Evolutionary conservation across 2,329 filamentous ascomycete genomes (phyloP), one percentile per base, ranked within the genome.

Genomic region (Volutella citrinella): DNA sequence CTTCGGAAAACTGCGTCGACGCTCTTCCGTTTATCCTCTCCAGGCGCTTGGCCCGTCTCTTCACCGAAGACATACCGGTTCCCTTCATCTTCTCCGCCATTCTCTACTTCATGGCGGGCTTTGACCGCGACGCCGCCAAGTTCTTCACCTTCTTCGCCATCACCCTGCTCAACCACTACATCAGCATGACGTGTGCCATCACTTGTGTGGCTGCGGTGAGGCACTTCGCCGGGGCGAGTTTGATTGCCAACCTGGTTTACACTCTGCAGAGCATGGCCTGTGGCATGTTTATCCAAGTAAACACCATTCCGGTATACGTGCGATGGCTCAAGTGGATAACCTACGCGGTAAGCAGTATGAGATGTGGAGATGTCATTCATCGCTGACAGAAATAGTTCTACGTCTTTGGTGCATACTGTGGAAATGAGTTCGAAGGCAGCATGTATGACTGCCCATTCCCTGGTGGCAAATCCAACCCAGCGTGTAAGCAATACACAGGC

Each of bases 91-190:
- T 82, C 51, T 80, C 80, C 6, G 61, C 80, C 3, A 81, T 89
- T 7, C 82, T 80, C 52, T 90, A 89, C 57, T 89, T 87, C 56
- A 87, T 89, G 81, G 76, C 79, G 7, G 84, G 83, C 0, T 86
- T 88, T 46, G 76, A 84, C 28, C 67, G 72, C 4, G 72, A 80
- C 8, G 76, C 71, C 0, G 60, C 52, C 3, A 76, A 82, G 34
- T 89, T 88, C 57, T 80, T 90, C 38, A 79, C 73, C 1, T 90
- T 88, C 62, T 82, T 89, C 44, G 66, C 72, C 4, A 69, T 88
- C 22, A 74, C 80, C 0, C 57, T 90, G 5, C 57, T 89, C 4
- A 80, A 78, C 27, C 85, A 90, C 39, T 87, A 87, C 45, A 80
- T 87, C 21, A 78, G 83, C 2, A 76, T 90, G 9, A 83, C 78